Evolutionary conservation across 192 early-diverging fungal genomes (phyloP).

Genomic region (Coemansia sp.): DNA sequence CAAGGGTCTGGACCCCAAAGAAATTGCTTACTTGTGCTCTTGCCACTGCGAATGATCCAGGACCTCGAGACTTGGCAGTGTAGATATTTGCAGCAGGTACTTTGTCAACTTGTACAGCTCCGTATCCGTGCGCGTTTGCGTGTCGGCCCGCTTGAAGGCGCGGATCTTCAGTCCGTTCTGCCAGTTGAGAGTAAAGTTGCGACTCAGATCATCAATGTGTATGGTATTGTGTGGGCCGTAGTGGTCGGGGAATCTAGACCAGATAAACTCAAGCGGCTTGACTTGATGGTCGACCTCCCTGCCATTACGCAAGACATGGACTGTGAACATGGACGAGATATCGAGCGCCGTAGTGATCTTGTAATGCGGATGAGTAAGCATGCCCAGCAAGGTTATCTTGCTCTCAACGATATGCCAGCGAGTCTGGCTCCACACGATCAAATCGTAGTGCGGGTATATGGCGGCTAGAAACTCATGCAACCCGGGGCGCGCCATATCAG

Average conservation of each 20-base stretch:
- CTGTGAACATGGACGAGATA: slow-evolving; percentile 68
- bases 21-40: slow-evolving; percentile 13
- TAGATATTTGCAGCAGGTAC: slow-evolving; percentile 62
- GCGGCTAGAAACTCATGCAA: slow-evolving; percentile 65
- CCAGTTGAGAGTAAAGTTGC: slow-evolving; percentile 78
- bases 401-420: slow-evolving; percentile 69
- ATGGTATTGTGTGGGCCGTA: slow-evolving; percentile 60
- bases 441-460: slow-evolving; percentile 67
- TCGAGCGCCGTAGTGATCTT: slow-evolving; percentile 72
- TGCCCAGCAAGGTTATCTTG: slow-evolving; percentile 73
- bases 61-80: slow-evolving; percentile 52
- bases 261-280: slow-evolving; percentile 70
- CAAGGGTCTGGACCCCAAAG: neutral
- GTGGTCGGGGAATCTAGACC: slow-evolving; percentile 55
- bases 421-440: slow-evolving; percentile 81
- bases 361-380: slow-evolving; percentile 63
- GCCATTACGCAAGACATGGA: slow-evolving; percentile 57
- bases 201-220: slow-evolving; percentile 70
- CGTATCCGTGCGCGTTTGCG: slow-evolving; percentile 47
- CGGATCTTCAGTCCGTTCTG: slow-evolving; percentile 67
- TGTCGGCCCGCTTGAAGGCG: slow-evolving; percentile 61
- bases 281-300: slow-evolving; percentile 63
- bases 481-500: slow-evolving; percentile 64
- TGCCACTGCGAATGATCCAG: slow-evolving; percentile 64
- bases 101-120: slow-evolving; percentile 61